Evolutionary conservation across 805 yeast genomes (phyloP).

Genomic region (Yamadazyma tumulicola): DNA sequence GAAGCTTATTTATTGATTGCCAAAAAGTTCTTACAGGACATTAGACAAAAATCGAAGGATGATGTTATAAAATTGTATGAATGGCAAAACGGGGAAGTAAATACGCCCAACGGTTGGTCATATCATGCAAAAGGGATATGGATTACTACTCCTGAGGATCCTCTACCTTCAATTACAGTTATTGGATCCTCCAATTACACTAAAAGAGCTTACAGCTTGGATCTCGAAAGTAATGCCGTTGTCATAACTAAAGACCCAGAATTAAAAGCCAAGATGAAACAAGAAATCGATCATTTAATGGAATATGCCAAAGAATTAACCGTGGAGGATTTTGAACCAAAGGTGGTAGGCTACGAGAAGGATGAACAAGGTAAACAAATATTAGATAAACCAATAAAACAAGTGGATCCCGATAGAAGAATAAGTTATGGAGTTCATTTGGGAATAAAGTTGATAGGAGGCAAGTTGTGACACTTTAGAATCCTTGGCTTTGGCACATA

Average conservation of each 20-base stretch:
- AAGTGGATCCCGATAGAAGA: constrained; percentile 51
- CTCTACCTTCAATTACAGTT: constrained; percentile 67
- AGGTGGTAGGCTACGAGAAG: constrained; percentile 14
- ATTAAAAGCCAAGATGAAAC: constrained; percentile 53
- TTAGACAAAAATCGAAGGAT: constrained; percentile 39
- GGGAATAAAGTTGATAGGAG: constrained; percentile 63
- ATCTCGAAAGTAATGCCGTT: constrained; percentile 84
- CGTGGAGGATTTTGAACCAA: constrained; percentile 55
- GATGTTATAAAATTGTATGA: constrained; percentile 58
- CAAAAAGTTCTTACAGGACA: constrained; percentile 57
- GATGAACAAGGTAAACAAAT: constrained; percentile 14
- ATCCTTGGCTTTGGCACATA: too few species aligned
- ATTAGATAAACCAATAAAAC: constrained; percentile 10
- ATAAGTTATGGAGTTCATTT: constrained; percentile 61
- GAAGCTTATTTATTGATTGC: constrained; percentile 82
- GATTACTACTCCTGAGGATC: constrained; percentile 59
- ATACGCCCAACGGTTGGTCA: constrained; percentile 86
- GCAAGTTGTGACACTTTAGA: constrained; percentile 33
- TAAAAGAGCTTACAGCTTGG: constrained; percentile 79
- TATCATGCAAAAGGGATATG: constrained; percentile 97
- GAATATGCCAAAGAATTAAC: constrained; percentile 49
- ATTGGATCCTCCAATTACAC: constrained; percentile 95
- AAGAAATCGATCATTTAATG: constrained; percentile 62
- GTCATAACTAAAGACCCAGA: constrained; percentile 65
- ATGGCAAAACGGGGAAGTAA: constrained; percentile 86